Evolutionary conservation across 1,284 basidiomycete species (phyloP), one percentile per base, ranked within the genome.

Genomic region (Xerocomus minutiporus): DNA sequence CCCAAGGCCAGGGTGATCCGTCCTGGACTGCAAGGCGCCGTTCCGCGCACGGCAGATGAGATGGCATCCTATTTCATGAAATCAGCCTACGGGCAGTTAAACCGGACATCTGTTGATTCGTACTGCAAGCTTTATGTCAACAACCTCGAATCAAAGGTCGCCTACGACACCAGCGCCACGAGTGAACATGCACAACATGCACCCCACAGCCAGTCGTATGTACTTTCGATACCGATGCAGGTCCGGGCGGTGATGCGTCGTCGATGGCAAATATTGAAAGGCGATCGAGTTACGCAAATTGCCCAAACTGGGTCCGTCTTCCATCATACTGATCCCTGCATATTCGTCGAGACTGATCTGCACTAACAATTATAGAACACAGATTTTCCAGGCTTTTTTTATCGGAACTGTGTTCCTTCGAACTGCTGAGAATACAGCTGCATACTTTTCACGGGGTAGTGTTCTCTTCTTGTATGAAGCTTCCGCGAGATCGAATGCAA

Each of bases 361-460:
- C 2, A 7, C 4, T 11, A 11, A 11, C 7, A 35, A 40, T 4
- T 29, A 12, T 15, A 67, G 62, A 12, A 31, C 76, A 6, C 83
- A 79, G 57, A 59, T 82, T 12, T 63, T 83, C 44, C 84, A 88
- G 65, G 84, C 75, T 3, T 59, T 91, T 52, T 85, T 91, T 59
- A 76, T 85, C 51, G 91, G 91, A 12, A 88, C 86, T 0, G 77
- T 87, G 31, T 95, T 90, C 74, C 75, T 85, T 57, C 73, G 79
- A 2, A 70, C 85, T 43, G 72, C 81, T 0, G 71, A 80, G 23
- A 66, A 73, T 8, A 91, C 91, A 0, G 65, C 70, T 3, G 83
- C 82, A 15, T 87, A 84, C 68, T 93, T 88, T 76, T 84, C 86
- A 7, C 81, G 90, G 15, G 89, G 88, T 6, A 87, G 89, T 74